Evolutionary conservation across 805 yeast genomes (phyloP), one percentile per base, ranked within the genome.

Genomic region (Ogataea trehaloabstinens): DNA sequence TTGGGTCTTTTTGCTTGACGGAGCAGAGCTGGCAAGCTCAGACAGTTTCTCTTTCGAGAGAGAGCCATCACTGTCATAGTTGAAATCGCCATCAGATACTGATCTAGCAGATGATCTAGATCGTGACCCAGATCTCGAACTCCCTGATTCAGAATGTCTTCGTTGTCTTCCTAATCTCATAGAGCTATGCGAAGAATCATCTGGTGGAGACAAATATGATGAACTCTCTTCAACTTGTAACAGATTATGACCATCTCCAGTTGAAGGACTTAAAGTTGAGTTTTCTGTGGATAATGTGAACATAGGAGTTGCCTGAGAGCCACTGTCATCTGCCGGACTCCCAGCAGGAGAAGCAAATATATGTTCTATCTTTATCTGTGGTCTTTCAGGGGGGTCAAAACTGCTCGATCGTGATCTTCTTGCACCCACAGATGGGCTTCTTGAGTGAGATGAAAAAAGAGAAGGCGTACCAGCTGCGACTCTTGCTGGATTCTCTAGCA

Each of bases 1-100:
- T 51, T 83, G 88, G 5, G 74, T 68, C 18, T 85, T 62, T 54
- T 74, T 74, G 33, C 75, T 67, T 16, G 52, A 44, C 7, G 51
- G 40, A 2, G 74, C 56, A 29, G 85, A 79, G 8, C 79, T 68
- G 2, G 88, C 88, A 38, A 83, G 63, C 50, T 80, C 87, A 16
- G 80, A 61, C 69, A 82, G 74, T 52, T 81, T 75, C 47, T 82
- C 83, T 25, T 82, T 40, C n/a, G 48, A 49, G 15, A 44, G 53
- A 5, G 73, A 60, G 11, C 51, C 48, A 34, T 42, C 58, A 38
- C 56, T 57, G 41, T 43, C 54, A 47, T 49, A 59, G 30, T 53
- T 68, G 22, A 56, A 63, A 25, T 63, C 56, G 41, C 46, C 52
- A 27, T 53, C 61, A 7, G 53, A 48, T 19, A 36, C 40, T 6